phyloP scores from a whole-genome alignment of 2,329 filamentous ascomycete species.

The Diaporthe sp. region DNA sequence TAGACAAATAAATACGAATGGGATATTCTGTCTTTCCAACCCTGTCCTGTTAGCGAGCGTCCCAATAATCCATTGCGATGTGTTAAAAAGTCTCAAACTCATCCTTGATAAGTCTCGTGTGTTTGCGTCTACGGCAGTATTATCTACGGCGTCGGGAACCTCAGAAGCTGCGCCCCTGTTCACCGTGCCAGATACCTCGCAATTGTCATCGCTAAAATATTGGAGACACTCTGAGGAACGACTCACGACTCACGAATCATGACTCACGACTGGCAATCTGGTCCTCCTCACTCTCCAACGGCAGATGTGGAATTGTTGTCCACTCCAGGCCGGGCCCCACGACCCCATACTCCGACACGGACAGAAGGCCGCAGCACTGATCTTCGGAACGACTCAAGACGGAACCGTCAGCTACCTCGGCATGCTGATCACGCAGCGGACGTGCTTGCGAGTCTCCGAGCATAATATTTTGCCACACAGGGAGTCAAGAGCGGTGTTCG shows the following conservation, averaged over 20 bases:
- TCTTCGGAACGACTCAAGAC: background rate
- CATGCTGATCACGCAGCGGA: background rate
- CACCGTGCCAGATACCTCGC: background rate
- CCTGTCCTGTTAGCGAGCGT: background rate
- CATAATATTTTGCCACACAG: background rate
- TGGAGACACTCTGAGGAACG: background rate
- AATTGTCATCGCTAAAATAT: background rate
- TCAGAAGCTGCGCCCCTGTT: background rate
- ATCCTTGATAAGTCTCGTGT: background rate
- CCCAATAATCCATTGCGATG: background rate
- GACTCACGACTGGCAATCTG: slow-evolving; percentile 4
- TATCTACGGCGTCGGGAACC: background rate
- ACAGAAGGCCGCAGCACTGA: background rate
- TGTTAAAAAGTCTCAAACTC: background rate
- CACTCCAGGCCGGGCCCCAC: background rate
- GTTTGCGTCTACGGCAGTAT: background rate
- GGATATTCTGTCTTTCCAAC: background rate
- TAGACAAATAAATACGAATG: background rate
- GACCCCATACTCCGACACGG: background rate
- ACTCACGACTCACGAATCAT: background rate
- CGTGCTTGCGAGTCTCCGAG: background rate
- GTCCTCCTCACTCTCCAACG: slow-evolving; percentile 5
- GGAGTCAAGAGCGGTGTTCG: background rate
- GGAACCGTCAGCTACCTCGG: background rate
- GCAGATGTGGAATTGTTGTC: slow-evolving; percentile 1